Percentiles rank a stretch among this genome's conserved stretches.
Conservation (phyloP, 495 filamentous ascomycete species). For the Astrothelium subdiscretum region DNA sequence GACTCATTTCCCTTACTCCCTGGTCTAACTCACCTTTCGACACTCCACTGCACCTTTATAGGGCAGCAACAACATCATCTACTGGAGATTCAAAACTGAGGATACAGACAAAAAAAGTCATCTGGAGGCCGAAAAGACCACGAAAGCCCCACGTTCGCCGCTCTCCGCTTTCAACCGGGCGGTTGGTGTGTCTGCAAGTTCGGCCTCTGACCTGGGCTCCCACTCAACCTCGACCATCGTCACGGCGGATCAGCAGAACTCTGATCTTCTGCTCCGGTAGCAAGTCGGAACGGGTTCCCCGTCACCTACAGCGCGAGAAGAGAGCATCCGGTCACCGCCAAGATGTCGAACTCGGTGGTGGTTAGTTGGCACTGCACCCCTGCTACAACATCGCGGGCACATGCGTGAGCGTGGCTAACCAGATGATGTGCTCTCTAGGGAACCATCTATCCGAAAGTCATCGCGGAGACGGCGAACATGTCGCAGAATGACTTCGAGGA, state of each 20-base stretch:
- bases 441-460: slow-evolving; percentile 74
- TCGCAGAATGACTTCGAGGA: slow-evolving; percentile 96
- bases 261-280: no score
- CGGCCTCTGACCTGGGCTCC: neutral
- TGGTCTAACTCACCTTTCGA: neutral
- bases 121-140: neutral
- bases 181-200: neutral
- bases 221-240: neutral
- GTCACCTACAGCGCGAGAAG: neutral
- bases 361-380: slow-evolving; percentile 37
- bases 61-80: neutral
- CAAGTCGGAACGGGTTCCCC: no score
- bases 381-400: slow-evolving; percentile 9
- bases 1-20: neutral
- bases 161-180: neutral
- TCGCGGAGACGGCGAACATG: slow-evolving; percentile 76
- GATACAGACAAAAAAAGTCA: neutral
- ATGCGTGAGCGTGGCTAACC: slow-evolving; percentile 4
- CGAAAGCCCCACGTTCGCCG: neutral
- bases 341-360: slow-evolving; percentile 55
- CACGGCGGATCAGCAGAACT: no score
- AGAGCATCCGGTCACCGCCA: slow-evolving; percentile 1
- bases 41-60: neutral
- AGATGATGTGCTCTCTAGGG: slow-evolving; percentile 40
- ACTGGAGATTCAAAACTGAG: neutral